Percentiles rank a stretch among this genome's conserved stretches.
Evolutionary conservation across 2,329 filamentous ascomycete genomes (phyloP).

Genomic region (Sarocladium brachiariae): DNA sequence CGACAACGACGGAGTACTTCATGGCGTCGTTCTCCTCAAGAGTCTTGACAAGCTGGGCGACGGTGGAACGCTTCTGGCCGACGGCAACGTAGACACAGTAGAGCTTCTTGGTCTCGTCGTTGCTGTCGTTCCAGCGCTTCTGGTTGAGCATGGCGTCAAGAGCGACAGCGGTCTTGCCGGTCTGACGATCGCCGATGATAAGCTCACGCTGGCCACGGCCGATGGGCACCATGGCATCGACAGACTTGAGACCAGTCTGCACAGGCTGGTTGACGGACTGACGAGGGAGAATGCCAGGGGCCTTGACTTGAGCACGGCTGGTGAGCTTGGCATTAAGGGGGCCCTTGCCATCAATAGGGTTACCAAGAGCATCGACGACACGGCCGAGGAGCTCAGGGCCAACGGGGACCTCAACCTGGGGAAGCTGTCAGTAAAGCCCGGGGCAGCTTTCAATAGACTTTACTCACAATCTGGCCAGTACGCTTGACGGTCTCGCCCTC

Average conservation of each 20-base stretch:
- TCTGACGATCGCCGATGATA: slow-evolving; percentile 99
- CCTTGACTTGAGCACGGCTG: slow-evolving; percentile 97
- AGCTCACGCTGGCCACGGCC: slow-evolving; percentile 99
- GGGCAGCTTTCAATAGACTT: no score
- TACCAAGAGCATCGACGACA: slow-evolving; percentile 97
- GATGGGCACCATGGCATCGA: slow-evolving; percentile 99
- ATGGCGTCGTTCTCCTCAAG: slow-evolving; percentile 99
- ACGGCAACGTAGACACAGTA: slow-evolving; percentile 99
- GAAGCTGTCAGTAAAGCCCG: slow-evolving; percentile 20
- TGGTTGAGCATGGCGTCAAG: slow-evolving; percentile 99
- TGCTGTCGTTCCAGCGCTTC: slow-evolving; percentile 88
- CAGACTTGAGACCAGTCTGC: slow-evolving; percentile 98
- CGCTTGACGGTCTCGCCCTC: slow-evolving; percentile 99
- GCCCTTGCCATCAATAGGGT: slow-evolving; percentile 99
- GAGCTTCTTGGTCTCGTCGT: slow-evolving; percentile 94
- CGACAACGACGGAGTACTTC: slow-evolving; percentile 94
- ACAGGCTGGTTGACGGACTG: slow-evolving; percentile 97
- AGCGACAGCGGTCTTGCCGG: slow-evolving; percentile 97
- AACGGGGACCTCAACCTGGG: slow-evolving; percentile 96
- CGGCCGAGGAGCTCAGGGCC: slow-evolving; percentile 88
- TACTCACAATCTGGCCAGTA: slow-evolving; percentile 95
- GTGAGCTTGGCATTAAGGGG: slow-evolving; percentile 87
- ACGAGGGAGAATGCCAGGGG: slow-evolving; percentile 95
- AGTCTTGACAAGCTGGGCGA: slow-evolving; percentile 98
- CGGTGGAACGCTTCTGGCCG: slow-evolving; percentile 98